Evolutionary conservation across 2,329 filamentous ascomycete genomes (phyloP).

Genomic region (Xylaria multiplex): DNA sequence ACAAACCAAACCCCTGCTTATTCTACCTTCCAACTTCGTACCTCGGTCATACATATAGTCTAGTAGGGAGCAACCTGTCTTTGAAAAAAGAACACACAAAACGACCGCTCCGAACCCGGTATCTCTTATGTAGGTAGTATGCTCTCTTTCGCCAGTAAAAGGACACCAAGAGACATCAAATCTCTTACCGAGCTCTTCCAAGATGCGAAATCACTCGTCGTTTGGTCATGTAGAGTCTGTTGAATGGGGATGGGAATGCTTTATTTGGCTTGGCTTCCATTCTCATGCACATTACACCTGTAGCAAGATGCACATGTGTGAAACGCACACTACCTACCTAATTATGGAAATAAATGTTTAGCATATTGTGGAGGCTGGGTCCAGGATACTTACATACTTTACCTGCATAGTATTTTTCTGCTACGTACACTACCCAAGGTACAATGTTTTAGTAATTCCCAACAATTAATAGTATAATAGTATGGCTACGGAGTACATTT

Average conservation of each 20-base stretch:
- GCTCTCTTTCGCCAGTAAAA: not conserved
- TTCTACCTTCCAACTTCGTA: not conserved
- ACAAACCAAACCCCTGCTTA: not conserved
- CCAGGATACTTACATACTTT: not conserved
- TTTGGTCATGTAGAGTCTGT: not conserved
- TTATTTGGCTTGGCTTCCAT: not conserved
- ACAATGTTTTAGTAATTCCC: not conserved
- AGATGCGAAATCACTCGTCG: not conserved
- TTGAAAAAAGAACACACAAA: not conserved
- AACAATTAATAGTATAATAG: not conserved
- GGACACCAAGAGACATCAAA: not conserved
- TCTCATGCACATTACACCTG: not conserved
- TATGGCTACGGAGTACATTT: not conserved
- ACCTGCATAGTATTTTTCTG: not conserved
- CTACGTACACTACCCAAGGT: not conserved
- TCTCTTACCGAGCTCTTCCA: not conserved
- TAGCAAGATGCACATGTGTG: not conserved
- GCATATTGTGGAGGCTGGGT: constrained; percentile 2
- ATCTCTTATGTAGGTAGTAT: not conserved
- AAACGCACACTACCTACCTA: not conserved
- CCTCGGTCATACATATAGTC: too few relatives aligned
- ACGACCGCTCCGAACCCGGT: not conserved
- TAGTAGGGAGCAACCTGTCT: not conserved
- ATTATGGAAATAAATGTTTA: constrained; percentile 11
- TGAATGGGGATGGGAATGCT: not conserved